Evolutionary conservation across 352 stramenopile genomes (phyloP).

Genomic region (Ophiocytium majus): DNA sequence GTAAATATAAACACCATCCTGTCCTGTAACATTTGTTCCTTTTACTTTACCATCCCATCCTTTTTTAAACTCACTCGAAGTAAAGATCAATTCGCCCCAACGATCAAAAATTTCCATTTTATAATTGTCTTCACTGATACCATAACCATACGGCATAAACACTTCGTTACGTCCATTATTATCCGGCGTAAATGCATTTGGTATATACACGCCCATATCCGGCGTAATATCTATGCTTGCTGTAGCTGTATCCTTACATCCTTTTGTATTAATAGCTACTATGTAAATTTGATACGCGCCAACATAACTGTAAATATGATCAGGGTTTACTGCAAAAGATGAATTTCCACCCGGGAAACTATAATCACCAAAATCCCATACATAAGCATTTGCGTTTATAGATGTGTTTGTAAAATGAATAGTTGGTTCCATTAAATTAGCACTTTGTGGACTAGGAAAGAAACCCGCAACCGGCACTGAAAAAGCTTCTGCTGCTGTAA

Average conservation of each 20-base stretch:
- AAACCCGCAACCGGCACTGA: constrained; percentile 1
- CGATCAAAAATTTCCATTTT: constrained; percentile 14
- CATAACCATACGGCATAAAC: constrained; percentile 4
- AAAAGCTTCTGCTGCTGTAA: background rate
- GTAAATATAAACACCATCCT: constrained; percentile 16
- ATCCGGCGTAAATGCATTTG: constrained; percentile 16
- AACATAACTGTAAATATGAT: background rate
- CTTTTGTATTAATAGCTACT: background rate
- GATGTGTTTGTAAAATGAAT: constrained; percentile 1
- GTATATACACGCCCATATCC: constrained; percentile 7
- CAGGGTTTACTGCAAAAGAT: background rate
- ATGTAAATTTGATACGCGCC: background rate
- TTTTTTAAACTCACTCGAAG: background rate
- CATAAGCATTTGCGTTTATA: background rate
- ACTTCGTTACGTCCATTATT: background rate
- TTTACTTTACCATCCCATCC: constrained; percentile 4
- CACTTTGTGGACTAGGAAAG: background rate
- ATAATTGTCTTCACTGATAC: background rate
- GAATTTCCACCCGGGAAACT: background rate
- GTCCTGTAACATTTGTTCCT: background rate
- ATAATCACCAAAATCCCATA: constrained; percentile 15
- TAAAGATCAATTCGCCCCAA: constrained; percentile 6
- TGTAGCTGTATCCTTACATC: background rate
- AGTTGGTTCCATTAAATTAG: background rate
- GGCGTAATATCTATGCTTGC: background rate